These are phyloP conservation scores for Sarocladiaceae sp. DNA, from an alignment of 2,329 filamentous ascomycete species.

Conservation along the genomic window DNA sequence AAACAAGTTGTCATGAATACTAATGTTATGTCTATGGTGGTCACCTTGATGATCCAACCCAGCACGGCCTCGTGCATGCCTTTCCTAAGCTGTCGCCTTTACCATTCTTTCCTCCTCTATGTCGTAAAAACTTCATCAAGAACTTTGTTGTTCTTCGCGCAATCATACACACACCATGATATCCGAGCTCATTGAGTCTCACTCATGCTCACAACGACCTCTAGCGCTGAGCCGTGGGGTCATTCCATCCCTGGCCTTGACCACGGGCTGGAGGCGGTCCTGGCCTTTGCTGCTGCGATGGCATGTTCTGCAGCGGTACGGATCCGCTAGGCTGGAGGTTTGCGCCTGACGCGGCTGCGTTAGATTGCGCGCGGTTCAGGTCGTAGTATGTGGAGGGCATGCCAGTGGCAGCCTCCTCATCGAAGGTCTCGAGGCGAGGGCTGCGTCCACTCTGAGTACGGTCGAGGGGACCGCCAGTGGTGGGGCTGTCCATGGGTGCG, in stretches of 20 bases:
- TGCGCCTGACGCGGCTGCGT: neutral
- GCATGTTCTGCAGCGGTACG: neutral
- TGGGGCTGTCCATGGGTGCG: constrained; percentile 14
- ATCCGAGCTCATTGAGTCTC: constrained; percentile 9
- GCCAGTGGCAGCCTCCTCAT: constrained; percentile 39
- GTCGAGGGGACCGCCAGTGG: neutral
- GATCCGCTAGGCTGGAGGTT: neutral
- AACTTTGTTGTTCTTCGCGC: neutral
- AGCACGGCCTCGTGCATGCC: neutral
- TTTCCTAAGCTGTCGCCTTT: neutral
- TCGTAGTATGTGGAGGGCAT: constrained; percentile 27
- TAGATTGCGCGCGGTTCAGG: constrained; percentile 18
- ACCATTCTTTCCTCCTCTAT: neutral
- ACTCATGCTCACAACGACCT: constrained; percentile 16
- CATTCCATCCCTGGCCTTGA: constrained; percentile 24
- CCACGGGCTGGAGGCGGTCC: constrained; percentile 25
- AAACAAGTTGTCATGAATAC: neutral
- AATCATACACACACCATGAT: neutral
- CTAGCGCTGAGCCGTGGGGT: constrained; percentile 20
- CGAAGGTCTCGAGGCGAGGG: constrained; percentile 31
- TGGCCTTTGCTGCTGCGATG: neutral
- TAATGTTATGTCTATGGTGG: neutral
- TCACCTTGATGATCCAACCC: neutral
- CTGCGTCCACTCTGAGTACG: constrained; percentile 21
- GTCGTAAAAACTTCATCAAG: neutral